Evolutionary conservation across 169 alveolate species (phyloP), one percentile per base, ranked within the genome.

Genomic region (Plasmodium falciparum): DNA sequence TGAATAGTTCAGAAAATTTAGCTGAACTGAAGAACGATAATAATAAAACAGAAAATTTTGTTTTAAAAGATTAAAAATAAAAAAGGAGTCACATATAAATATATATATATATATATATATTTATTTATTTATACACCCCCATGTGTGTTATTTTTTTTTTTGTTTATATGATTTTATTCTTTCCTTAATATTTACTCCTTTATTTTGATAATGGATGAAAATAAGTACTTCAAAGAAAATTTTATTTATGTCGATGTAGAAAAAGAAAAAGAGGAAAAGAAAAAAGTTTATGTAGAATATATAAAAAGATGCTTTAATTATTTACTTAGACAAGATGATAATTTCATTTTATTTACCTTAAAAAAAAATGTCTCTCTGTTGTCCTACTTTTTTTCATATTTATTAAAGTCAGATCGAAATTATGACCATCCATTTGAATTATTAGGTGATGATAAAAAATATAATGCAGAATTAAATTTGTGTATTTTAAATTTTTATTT

Each of bases 341-440:
- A 85, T 22, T 85, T 71, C 56, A 63, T 85, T 49, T 17, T 85
- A 29, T 39, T 74, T 7, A 85, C 92, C 15, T 17, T 85, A 52
- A 85, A 85, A 54, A 69, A 65, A 11, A 85, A 85, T 45, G 69
- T 17, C 1, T 85, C 92, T 1, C 13, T 85, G 56, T 43, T 17
- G 13, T 85, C 75, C 7, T 85, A 71, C 49, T 85, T 85, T 65
- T 85, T 85, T 70, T 85, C 88, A 0, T 67, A 85, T 85, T 85
- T 85, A 54, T 50, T 52, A 26, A 85, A 63, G 22, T 43, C 43
- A 22, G 17, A 45, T 45, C 43, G 88, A 61, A 20, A 33, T 26
- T 85, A 85, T 54, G 92, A 85, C 49, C 26, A 52, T 22, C 45
- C 47, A 52, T 45, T 78, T 45, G 43, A 49, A 4, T 45, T 22